Percentiles rank a stretch among this genome's conserved stretches.
Evolutionary conservation across 192 early-diverging fungal genomes (phyloP).

Genomic region (Mortierella antarctica): DNA sequence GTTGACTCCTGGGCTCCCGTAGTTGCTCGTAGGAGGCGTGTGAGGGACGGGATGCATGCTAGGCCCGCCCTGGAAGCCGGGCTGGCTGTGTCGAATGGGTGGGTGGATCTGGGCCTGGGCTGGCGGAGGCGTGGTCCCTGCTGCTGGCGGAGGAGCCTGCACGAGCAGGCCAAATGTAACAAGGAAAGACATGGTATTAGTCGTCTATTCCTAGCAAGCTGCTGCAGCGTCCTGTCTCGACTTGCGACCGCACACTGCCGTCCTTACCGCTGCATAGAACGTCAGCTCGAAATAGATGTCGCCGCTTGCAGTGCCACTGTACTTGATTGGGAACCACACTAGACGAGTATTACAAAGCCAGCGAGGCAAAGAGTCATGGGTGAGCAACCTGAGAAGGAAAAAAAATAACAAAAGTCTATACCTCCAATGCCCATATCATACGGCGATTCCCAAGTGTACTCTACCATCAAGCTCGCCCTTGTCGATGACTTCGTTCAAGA

Average conservation of each 20-base stretch:
- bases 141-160: constrained; percentile 23
- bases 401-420: neutral
- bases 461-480: constrained; percentile 66
- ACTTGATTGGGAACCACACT: constrained; percentile 63
- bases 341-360: neutral
- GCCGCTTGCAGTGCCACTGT: constrained; percentile 56
- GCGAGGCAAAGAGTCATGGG: neutral
- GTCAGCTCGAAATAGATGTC: constrained; percentile 66
- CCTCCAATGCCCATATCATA: neutral
- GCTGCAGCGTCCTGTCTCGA: too few species aligned
- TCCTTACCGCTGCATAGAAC: constrained; percentile 62
- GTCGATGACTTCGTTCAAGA: constrained; percentile 57
- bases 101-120: constrained; percentile 31
- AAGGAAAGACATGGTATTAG: neutral
- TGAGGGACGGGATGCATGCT: constrained; percentile 16
- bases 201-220: neutral
- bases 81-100: constrained; percentile 25
- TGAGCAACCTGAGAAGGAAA: neutral
- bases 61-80: constrained; percentile 26
- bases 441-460: too few species aligned
- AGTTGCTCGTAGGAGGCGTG: constrained; percentile 15
- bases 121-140: constrained; percentile 31
- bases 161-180: neutral
- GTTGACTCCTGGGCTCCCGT: constrained; percentile 14
- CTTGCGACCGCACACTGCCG: too few species aligned